phyloP scores from a whole-genome alignment of 1,139 yeast species.

The Nakaseomyces uthaithaninus region DNA sequence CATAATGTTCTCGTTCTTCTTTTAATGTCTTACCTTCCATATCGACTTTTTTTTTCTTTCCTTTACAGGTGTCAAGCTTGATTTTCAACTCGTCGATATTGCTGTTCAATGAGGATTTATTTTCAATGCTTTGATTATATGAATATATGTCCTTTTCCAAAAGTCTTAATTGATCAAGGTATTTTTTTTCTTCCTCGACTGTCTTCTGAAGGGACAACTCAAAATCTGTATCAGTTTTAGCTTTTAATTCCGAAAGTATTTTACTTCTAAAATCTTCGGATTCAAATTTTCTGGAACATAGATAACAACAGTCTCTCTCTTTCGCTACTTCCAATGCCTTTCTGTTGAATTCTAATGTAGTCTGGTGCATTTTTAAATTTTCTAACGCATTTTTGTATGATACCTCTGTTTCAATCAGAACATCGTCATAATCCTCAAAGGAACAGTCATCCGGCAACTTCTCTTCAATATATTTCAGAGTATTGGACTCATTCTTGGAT shows the following conservation, averaged over 20 bases:
- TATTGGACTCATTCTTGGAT: slow-evolving; percentile 2
- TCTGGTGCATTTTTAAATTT: slow-evolving; percentile 55
- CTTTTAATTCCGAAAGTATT: slow-evolving; percentile 33
- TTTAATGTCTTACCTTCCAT: slow-evolving; percentile 11
- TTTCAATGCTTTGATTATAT: slow-evolving; percentile 9
- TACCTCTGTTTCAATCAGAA: slow-evolving; percentile 49
- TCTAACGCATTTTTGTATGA: slow-evolving; percentile 53
- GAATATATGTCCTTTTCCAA: slow-evolving; percentile 22
- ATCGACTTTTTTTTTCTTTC: background rate
- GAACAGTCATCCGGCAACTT: slow-evolving; percentile 39
- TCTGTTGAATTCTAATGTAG: slow-evolving; percentile 55
- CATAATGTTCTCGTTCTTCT: slow-evolving; percentile 17
- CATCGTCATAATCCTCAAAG: slow-evolving; percentile 43
- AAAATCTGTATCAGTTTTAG: slow-evolving; percentile 29
- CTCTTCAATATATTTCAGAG: slow-evolving; percentile 14
- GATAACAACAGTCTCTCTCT: slow-evolving; percentile 46
- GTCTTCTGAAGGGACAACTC: slow-evolving; percentile 30
- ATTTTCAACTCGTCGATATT: slow-evolving; percentile 37
- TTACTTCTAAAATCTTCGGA: slow-evolving; percentile 28
- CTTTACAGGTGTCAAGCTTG: background rate
- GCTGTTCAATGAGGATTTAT: slow-evolving; percentile 35
- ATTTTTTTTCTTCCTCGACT: slow-evolving; percentile 37
- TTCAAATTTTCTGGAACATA: slow-evolving; percentile 58
- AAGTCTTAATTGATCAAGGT: slow-evolving; percentile 33
- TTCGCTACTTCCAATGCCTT: slow-evolving; percentile 59